Percentiles rank a stretch among this genome's conserved stretches.
Conservation (phyloP, 2,329 filamentous ascomycete genomes). For the Elsinoe necatrix region DNA sequence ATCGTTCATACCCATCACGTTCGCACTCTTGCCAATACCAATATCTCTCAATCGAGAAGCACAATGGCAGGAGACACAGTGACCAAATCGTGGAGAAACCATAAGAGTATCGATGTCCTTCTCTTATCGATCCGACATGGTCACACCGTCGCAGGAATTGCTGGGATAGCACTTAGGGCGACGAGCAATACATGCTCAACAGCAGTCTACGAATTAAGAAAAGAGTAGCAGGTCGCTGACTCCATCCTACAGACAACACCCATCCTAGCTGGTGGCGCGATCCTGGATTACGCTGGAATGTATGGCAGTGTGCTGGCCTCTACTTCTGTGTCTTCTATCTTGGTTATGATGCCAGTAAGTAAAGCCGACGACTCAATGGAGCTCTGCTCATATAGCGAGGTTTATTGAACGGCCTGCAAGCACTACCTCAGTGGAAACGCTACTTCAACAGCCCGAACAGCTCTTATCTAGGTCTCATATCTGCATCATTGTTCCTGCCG, state of each 20-base stretch:
- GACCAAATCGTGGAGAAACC: not conserved
- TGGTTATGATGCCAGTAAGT: not conserved
- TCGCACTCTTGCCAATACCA: not conserved
- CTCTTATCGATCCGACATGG: too few relatives aligned
- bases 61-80: not conserved
- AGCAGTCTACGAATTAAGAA: too few relatives aligned
- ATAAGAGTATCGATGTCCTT: not conserved
- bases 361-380: not conserved
- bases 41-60: too few relatives aligned
- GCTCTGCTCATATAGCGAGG: not conserved
- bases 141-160: too few relatives aligned
- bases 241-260: not conserved
- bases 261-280: not conserved
- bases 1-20: not conserved
- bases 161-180: too few relatives aligned
- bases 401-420: slow-evolving; percentile 20
- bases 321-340: slow-evolving; percentile 7
- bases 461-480: slow-evolving; percentile 19
- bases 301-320: not conserved
- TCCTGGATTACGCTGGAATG: not conserved
- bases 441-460: slow-evolving; percentile 19
- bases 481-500: slow-evolving; percentile 19
- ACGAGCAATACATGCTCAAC: too few relatives aligned
- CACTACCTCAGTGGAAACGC: slow-evolving; percentile 17
- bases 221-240: too few relatives aligned